These are phyloP conservation scores for Amesomyces nigricolor DNA, from an alignment of 2,329 filamentous ascomycete genomes.

Conservation along the genomic window DNA sequence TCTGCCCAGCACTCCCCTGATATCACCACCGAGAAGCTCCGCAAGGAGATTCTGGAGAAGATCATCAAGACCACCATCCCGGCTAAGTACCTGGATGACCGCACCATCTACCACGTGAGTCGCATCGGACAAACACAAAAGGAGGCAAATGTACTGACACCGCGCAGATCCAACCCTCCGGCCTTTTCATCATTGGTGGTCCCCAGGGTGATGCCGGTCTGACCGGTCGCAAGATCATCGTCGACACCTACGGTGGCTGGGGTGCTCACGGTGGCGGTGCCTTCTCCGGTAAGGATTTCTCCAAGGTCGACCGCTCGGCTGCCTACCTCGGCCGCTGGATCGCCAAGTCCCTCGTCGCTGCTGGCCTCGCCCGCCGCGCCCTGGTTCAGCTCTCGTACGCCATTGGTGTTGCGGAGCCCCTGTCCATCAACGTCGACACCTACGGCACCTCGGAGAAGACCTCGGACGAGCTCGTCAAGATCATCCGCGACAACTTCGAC, in stretches of 20 bases:
- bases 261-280: constrained; percentile 99
- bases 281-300: constrained; percentile 99
- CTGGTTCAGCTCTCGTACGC: constrained; percentile 99
- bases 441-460: constrained; percentile 91
- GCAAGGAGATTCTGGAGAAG: constrained; percentile 94
- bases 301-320: constrained; percentile 98
- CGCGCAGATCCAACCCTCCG: constrained; percentile 80
- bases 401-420: constrained; percentile 96
- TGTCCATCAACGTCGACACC: constrained; percentile 95
- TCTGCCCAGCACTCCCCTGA: constrained; percentile 88
- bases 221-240: constrained; percentile 98
- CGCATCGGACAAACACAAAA: not conserved
- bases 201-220: constrained; percentile 98
- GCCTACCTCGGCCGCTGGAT: constrained; percentile 98
- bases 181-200: constrained; percentile 97
- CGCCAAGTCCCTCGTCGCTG: constrained; percentile 91
- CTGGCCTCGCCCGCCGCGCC: constrained; percentile 82
- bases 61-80: constrained; percentile 95
- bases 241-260: constrained; percentile 99
- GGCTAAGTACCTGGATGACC: constrained; percentile 82
- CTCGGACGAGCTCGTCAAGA: constrained; percentile 89
- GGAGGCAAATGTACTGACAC: constrained; percentile 29
- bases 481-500: constrained; percentile 95
- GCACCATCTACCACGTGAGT: constrained; percentile 89
- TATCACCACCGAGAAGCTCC: constrained; percentile 85